Evolutionary conservation across 441 rosid genomes (phyloP).

Genomic region (Francoa sonchifolia): DNA sequence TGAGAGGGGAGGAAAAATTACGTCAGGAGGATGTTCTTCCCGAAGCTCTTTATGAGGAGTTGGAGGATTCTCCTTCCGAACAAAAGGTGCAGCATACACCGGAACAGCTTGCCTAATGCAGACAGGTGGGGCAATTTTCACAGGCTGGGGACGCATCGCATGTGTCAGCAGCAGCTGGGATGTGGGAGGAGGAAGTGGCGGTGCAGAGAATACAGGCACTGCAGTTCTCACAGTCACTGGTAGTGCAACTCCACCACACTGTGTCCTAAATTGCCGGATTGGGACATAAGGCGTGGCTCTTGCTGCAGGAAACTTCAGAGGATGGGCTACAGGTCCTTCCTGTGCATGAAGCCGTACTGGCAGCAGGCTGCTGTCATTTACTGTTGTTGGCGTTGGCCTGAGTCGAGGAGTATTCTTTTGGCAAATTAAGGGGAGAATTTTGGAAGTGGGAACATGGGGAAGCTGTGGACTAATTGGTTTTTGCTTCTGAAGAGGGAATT

Average conservation of each 20-base stretch:
- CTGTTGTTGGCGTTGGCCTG: conserved; percentile 26
- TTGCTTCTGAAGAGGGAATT: conserved; percentile 41
- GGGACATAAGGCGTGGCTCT: conserved; percentile 83
- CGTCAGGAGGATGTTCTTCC: neutral
- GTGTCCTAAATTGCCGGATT: conserved; percentile 40
- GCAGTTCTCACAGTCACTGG: conserved; percentile 78
- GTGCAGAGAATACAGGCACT: conserved; percentile 82
- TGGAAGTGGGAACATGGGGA: conserved; percentile 52
- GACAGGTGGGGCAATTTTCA: conserved; percentile 57
- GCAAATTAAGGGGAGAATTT: conserved; percentile 80
- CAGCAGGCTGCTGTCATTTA: conserved; percentile 20
- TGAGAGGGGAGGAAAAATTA: neutral
- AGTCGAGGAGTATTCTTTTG: conserved; percentile 43
- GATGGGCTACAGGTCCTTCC: conserved; percentile 33
- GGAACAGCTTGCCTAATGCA: conserved; percentile 64
- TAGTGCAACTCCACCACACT: conserved; percentile 68
- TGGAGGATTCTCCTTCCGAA: conserved; percentile 22
- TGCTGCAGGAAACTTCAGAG: conserved; percentile 58
- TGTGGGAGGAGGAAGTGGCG: conserved; percentile 52
- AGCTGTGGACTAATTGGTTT: conserved; percentile 89
- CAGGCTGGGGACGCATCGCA: conserved; percentile 28
- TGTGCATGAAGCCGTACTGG: conserved; percentile 18
- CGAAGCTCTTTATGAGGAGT: neutral
- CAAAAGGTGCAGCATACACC: conserved; percentile 43
- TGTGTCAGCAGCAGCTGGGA: conserved; percentile 30